Percentiles rank a stretch among this genome's conserved stretches.
phyloP scores from a whole-genome alignment of 2,329 filamentous ascomycete genomes.

The Aspergillus cejpii region DNA sequence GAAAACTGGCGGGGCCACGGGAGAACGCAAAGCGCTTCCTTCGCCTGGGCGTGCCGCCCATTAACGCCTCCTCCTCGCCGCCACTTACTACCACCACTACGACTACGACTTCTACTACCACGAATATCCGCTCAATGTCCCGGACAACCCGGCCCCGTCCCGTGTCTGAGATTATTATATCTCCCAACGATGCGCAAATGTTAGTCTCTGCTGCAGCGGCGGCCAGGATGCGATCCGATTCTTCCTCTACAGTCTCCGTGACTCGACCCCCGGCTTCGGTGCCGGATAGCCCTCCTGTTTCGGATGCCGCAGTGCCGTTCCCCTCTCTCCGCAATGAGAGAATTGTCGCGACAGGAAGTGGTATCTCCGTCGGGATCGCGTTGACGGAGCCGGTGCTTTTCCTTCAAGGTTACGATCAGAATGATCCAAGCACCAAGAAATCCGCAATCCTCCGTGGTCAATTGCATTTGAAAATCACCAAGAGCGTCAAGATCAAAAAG shows the following conservation, averaged over 20 bases:
- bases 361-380: slow-evolving; percentile 42
- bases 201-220: slow-evolving; percentile 18
- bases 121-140: slow-evolving; percentile 20
- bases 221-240: slow-evolving; percentile 25
- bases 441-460: slow-evolving; percentile 82
- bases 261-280: slow-evolving; percentile 18
- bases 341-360: slow-evolving; percentile 45
- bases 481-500: slow-evolving; percentile 87
- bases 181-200: slow-evolving; percentile 31
- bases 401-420: slow-evolving; percentile 45
- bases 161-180: slow-evolving; percentile 33
- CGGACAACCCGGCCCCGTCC: slow-evolving; percentile 25
- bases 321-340: slow-evolving; percentile 41
- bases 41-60: slow-evolving; percentile 34
- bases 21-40: slow-evolving; percentile 45
- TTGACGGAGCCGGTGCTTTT: slow-evolving; percentile 46
- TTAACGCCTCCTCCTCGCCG: slow-evolving; percentile 17
- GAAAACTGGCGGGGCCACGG: slow-evolving; percentile 42
- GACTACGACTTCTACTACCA: neutral
- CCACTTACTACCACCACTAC: slow-evolving; percentile 7
- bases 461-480: slow-evolving; percentile 72
- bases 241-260: slow-evolving; percentile 25
- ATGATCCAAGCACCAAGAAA: slow-evolving; percentile 51
- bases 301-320: slow-evolving; percentile 27
- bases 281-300: slow-evolving; percentile 15